These are phyloP conservation scores for Blastocystis sp. DNA, from an alignment of 352 stramenopile species.

Conservation along the genomic window DNA sequence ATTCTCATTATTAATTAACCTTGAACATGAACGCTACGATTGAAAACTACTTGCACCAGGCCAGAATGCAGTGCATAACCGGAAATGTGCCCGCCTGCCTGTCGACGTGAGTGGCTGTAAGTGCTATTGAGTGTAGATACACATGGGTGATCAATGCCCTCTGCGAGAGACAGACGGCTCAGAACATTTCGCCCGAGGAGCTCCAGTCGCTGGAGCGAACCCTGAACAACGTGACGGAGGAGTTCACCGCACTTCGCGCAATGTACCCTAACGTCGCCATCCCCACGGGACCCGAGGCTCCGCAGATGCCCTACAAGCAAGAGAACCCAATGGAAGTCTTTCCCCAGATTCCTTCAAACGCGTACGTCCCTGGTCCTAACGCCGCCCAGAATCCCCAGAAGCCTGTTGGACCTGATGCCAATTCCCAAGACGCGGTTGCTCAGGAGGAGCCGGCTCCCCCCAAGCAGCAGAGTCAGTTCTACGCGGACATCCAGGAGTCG, in stretches of 20 bases:
- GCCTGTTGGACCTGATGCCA: neutral
- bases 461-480: neutral
- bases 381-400: neutral
- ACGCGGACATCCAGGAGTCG: neutral
- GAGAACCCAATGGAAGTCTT: no score
- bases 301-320: neutral
- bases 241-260: neutral
- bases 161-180: neutral
- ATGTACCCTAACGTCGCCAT: neutral
- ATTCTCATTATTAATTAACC: neutral
- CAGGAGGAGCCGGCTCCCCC: neutral
- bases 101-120: neutral
- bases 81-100: neutral
- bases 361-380: neutral
- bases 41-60: neutral
- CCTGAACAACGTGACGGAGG: neutral
- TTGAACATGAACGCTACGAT: neutral
- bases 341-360: neutral
- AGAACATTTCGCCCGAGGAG: neutral
- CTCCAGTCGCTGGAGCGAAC: neutral
- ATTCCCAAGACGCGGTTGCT: neutral
- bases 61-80: neutral
- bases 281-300: neutral
- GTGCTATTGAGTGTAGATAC: neutral
- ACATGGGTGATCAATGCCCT: neutral